Conservation (phyloP, 306 rosid species). For the Lagenaria siceraria region DNA sequence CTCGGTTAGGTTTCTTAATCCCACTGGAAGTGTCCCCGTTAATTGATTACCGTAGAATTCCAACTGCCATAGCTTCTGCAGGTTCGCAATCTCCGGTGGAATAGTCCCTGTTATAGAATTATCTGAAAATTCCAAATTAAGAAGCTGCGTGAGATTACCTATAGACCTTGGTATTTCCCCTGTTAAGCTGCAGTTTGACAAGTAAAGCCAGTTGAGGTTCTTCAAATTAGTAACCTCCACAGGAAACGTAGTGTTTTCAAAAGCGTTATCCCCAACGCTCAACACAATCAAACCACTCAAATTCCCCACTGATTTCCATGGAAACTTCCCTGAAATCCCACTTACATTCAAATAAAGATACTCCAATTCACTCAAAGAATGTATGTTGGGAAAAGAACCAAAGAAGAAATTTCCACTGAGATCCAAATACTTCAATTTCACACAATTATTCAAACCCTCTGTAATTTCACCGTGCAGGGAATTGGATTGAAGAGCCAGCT, state of each 20-base stretch:
- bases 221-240: constrained; percentile 25
- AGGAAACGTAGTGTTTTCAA: constrained; percentile 41
- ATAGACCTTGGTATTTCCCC: constrained; percentile 57
- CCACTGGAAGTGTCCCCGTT: constrained; percentile 54
- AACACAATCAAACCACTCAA: constrained; percentile 35
- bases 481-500: constrained; percentile 53
- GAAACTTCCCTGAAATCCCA: constrained; percentile 59
- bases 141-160: constrained; percentile 52
- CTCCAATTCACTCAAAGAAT: constrained; percentile 29
- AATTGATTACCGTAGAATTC: constrained; percentile 40
- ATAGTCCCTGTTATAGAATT: constrained; percentile 50
- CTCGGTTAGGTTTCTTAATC: constrained; percentile 37
- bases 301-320: constrained; percentile 51
- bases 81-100: constrained; percentile 57
- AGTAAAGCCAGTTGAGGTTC: constrained; percentile 48
- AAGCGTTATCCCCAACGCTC: constrained; percentile 70
- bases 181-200: constrained; percentile 40
- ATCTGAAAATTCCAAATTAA: constrained; percentile 39
- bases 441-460: constrained; percentile 45
- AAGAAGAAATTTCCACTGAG: constrained; percentile 55
- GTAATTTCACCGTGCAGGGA: constrained; percentile 23
- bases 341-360: constrained; percentile 40
- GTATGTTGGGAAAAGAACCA: constrained; percentile 50
- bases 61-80: constrained; percentile 61
- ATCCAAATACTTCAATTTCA: constrained; percentile 40